Conservation (phyloP, 768 basidiomycete species). For the Suillus plorans region DNA sequence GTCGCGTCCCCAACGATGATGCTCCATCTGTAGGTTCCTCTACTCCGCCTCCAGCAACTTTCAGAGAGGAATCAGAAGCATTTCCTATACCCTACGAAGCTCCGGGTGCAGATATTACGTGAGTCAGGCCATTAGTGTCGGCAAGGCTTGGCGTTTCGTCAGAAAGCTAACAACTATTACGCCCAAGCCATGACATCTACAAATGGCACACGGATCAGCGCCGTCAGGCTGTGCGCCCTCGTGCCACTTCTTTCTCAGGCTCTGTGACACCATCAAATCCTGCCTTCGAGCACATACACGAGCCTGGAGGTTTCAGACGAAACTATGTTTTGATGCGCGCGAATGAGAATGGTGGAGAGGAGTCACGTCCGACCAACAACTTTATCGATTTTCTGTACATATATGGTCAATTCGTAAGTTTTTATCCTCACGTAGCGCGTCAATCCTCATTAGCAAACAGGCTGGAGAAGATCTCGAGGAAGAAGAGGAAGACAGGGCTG, state of each 20-base stretch:
- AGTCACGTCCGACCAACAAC: constrained; percentile 68
- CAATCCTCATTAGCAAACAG: constrained; percentile 37
- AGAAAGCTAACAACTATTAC: constrained; percentile 10
- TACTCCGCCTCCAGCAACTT: constrained; percentile 23
- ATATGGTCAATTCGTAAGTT: constrained; percentile 93
- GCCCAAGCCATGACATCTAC: constrained; percentile 82
- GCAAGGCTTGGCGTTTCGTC: constrained; percentile 11
- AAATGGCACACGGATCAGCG: constrained; percentile 87
- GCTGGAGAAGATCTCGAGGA: constrained; percentile 90
- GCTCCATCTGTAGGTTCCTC: constrained; percentile 25
- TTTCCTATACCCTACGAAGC: constrained; percentile 91
- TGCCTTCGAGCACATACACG: constrained; percentile 88
- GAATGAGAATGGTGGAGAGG: constrained; percentile 61
- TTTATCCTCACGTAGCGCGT: background rate
- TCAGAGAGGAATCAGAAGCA: constrained; percentile 56
- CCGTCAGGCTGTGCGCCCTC: constrained; percentile 57
- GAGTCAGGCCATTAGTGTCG: constrained; percentile 35
- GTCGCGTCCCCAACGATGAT: constrained; percentile 10
- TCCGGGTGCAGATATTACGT: constrained; percentile 91
- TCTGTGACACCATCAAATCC: constrained; percentile 58
- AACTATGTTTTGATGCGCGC: constrained; percentile 81
- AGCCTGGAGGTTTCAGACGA: constrained; percentile 92
- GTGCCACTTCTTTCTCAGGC: constrained; percentile 70
- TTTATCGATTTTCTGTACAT: constrained; percentile 94
- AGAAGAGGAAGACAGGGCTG: constrained; percentile 73